Conservation (phyloP, 2,329 filamentous ascomycete genomes). For the Fusarium foetens region DNA sequence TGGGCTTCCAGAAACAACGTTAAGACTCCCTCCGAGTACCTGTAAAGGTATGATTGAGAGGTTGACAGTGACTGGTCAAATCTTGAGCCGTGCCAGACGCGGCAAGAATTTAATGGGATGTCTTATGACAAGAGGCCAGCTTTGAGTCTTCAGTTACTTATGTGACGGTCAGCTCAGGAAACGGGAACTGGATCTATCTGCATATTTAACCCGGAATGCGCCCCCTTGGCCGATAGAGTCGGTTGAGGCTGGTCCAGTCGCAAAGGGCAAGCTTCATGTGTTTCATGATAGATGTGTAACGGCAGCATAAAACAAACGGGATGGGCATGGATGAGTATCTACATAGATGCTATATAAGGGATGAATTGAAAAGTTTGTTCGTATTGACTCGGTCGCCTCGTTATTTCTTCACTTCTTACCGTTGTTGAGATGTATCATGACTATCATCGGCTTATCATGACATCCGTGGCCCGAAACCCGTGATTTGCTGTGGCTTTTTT, state of each 20-base stretch:
- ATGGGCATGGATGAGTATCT: background rate
- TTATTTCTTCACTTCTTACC: background rate
- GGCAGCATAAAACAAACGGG: slow-evolving; percentile 15
- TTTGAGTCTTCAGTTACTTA: background rate
- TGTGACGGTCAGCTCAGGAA: background rate
- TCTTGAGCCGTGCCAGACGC: background rate
- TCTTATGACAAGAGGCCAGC: slow-evolving; percentile 1
- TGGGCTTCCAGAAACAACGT: slow-evolving; percentile 53
- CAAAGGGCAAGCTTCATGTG: slow-evolving; percentile 38
- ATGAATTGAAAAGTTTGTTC: slow-evolving; percentile 37
- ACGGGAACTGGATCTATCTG: slow-evolving; percentile 33
- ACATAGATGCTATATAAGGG: slow-evolving; percentile 17
- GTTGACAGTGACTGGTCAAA: background rate
- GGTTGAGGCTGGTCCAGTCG: slow-evolving; percentile 39
- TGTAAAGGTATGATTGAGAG: slow-evolving; percentile 23
- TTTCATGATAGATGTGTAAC: slow-evolving; percentile 37
- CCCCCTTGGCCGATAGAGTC: slow-evolving; percentile 31
- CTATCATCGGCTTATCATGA: background rate
- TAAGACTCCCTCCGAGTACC: slow-evolving; percentile 46
- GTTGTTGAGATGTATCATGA: background rate
- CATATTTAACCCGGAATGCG: slow-evolving; percentile 40
- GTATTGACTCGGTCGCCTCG: background rate
- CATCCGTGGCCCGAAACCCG: background rate
- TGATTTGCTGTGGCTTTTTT: background rate
- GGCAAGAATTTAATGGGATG: slow-evolving; percentile 3